Evolutionary conservation across 2,329 filamentous ascomycete genomes (phyloP).

Genomic region (Epichloe festucae): DNA sequence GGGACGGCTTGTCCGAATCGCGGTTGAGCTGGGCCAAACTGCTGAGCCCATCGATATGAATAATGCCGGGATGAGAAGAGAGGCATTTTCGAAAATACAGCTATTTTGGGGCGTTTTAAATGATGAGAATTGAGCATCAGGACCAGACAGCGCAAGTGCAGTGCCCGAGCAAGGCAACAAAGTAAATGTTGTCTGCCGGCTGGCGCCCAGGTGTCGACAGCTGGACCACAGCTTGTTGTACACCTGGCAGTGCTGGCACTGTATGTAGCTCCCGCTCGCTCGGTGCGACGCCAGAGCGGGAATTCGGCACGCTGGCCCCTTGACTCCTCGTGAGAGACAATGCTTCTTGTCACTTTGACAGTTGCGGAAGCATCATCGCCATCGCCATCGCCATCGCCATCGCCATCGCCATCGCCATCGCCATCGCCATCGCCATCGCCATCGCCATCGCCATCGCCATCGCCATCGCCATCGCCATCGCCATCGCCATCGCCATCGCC

Average conservation of each 20-base stretch:
- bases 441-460: background rate
- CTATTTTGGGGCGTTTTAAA: background rate
- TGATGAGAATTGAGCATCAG: background rate
- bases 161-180: background rate
- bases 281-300: conserved; percentile 1
- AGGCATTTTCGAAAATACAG: background rate
- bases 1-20: background rate
- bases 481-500: background rate
- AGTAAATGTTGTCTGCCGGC: background rate
- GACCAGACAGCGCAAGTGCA: background rate
- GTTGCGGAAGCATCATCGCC: background rate
- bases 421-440: background rate
- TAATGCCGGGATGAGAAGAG: background rate
- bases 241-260: too few species aligned
- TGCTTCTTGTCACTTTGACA: background rate
- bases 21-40: background rate
- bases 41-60: background rate
- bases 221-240: background rate
- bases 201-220: background rate
- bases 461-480: background rate
- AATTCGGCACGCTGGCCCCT: conserved; percentile 1
- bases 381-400: background rate
- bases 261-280: background rate
- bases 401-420: background rate
- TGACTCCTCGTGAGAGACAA: background rate